Percentiles rank a stretch among this genome's conserved stretches.
Conservation (phyloP, 139 green algal species). For the Edaphochlamys debaryana region DNA sequence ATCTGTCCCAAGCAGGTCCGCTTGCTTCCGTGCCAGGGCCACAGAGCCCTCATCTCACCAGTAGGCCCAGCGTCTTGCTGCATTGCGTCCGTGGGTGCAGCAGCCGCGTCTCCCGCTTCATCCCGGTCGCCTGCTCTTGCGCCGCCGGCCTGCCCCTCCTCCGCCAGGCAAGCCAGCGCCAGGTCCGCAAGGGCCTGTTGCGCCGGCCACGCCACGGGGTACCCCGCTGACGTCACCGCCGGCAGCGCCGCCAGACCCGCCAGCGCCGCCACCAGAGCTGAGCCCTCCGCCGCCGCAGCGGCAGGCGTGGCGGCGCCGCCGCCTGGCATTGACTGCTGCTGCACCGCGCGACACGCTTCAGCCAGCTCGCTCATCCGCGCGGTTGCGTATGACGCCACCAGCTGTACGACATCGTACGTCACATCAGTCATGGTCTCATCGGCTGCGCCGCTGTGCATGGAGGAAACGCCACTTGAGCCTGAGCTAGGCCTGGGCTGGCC, state of each 20-base stretch:
- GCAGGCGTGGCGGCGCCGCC: not conserved
- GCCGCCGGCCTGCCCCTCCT: too few species aligned
- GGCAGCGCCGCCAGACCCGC: not conserved
- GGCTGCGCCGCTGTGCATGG: not conserved
- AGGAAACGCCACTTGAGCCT: not conserved
- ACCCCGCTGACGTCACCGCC: not conserved
- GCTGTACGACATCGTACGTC: slow-evolving; percentile 21
- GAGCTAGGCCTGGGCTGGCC: too few species aligned
- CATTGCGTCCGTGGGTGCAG: not conserved
- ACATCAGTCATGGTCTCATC: too few species aligned
- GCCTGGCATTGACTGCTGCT: not conserved
- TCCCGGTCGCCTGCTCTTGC: not conserved
- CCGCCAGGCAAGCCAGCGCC: not conserved
- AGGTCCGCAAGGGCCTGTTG: slow-evolving; percentile 23
- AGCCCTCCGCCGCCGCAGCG: not conserved
- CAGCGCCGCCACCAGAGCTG: slow-evolving; percentile 10
- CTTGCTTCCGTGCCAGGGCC: too few species aligned
- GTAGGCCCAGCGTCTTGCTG: not conserved
- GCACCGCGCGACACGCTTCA: not conserved
- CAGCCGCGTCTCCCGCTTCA: not conserved
- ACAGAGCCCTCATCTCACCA: not conserved
- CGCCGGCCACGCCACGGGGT: slow-evolving; percentile 7
- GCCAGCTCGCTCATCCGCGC: slow-evolving; percentile 22
- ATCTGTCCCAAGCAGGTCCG: not conserved
- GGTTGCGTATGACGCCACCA: slow-evolving; percentile 20